phyloP scores from a whole-genome alignment of 768 basidiomycete species.

The Leccinum uliginosum region DNA sequence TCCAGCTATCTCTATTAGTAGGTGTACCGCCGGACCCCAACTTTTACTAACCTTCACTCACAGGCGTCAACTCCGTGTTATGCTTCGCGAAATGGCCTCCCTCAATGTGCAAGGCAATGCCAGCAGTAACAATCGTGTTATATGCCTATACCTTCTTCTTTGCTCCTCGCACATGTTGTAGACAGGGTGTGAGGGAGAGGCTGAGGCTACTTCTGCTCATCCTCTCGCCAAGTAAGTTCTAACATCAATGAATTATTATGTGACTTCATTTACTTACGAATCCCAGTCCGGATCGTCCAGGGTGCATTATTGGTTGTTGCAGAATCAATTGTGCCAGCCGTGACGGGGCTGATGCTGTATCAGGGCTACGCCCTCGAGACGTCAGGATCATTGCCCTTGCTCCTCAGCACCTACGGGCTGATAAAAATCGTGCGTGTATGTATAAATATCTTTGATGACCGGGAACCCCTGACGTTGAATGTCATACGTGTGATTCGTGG shows the following conservation, averaged over 20 bases:
- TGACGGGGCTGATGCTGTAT: conserved; percentile 44
- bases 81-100: conserved; percentile 22
- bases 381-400: conserved; percentile 35
- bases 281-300: conserved; percentile 53
- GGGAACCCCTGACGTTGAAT: neutral
- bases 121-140: conserved; percentile 54
- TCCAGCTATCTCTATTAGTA: neutral
- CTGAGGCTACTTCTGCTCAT: conserved; percentile 63
- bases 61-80: neutral
- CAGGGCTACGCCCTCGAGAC: conserved; percentile 45
- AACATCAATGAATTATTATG: neutral
- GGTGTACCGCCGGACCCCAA: neutral
- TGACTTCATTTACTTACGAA: conserved; percentile 3
- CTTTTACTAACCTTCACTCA: neutral
- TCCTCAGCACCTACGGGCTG: conserved; percentile 35
- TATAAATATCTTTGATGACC: neutral
- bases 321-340: conserved; percentile 37
- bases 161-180: conserved; percentile 41
- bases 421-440: conserved; percentile 35
- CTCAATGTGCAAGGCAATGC: conserved; percentile 44
- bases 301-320: conserved; percentile 54
- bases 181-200: conserved; percentile 55
- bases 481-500: neutral
- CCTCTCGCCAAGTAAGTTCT: conserved; percentile 50
- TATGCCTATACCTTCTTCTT: conserved; percentile 53